Percentiles rank a stretch among this genome's conserved stretches.
phyloP scores from a whole-genome alignment of 257 asterid genomes.

The Solanum medicagineum region DNA sequence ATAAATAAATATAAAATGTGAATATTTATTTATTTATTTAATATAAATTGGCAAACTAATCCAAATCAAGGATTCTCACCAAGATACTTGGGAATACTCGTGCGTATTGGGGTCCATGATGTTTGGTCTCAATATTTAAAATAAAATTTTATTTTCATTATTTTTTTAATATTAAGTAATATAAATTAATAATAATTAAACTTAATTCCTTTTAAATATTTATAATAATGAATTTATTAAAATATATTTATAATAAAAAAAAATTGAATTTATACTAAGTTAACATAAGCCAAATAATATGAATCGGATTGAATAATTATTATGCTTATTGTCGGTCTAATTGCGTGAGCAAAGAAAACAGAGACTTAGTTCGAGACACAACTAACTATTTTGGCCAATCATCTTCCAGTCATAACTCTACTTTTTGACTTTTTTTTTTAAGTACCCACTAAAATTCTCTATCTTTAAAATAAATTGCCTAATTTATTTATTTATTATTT shows the following conservation, averaged over 20 bases:
- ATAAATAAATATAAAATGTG: background rate
- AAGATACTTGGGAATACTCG: background rate
- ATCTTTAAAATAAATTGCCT: background rate
- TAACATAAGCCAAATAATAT: background rate
- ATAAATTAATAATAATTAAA: too few species aligned
- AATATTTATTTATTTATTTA: background rate
- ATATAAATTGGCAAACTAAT: background rate
- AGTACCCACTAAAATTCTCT: background rate
- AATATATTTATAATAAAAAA: too few species aligned
- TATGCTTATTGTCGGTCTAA: background rate
- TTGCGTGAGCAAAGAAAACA: background rate
- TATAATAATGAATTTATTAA: background rate
- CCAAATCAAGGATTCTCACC: background rate
- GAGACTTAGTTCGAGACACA: background rate
- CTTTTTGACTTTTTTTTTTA: background rate
- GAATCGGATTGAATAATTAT: accelerated
- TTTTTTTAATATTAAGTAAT: too few species aligned
- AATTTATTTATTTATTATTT: background rate
- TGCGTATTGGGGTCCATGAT: background rate
- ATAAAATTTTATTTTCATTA: too few species aligned
- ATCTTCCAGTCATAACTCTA: background rate
- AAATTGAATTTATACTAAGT: too few species aligned
- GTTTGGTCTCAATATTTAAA: background rate
- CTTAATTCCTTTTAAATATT: too few species aligned
- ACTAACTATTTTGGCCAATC: background rate